phyloP scores from a whole-genome alignment of 306 rosid genomes.

The Cicer judaicum region DNA sequence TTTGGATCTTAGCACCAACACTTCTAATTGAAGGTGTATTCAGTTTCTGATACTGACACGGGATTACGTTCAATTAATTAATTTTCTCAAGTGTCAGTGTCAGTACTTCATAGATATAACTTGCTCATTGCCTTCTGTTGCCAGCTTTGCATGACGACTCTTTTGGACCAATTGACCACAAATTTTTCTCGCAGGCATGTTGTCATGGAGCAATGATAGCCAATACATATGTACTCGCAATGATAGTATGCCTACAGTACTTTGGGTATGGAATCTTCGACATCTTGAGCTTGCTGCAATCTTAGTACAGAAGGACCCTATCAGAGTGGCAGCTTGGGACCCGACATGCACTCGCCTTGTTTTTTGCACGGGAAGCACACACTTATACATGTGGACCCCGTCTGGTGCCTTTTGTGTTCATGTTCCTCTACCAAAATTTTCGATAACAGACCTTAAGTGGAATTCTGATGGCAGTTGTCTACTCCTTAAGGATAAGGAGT shows the following conservation, averaged over 20 bases:
- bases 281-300: constrained; percentile 86
- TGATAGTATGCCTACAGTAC: constrained; percentile 86
- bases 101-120: too few species aligned
- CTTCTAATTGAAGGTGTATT: too few species aligned
- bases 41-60: too few species aligned
- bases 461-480: constrained; percentile 94
- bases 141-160: constrained; percentile 23
- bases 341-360: constrained; percentile 81
- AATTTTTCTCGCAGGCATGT: constrained; percentile 60
- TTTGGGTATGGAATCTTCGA: constrained; percentile 95
- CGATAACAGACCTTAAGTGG: constrained; percentile 83
- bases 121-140: not conserved
- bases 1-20: too few species aligned
- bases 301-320: constrained; percentile 87
- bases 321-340: constrained; percentile 92
- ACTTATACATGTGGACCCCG: constrained; percentile 96
- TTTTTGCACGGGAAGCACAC: constrained; percentile 85
- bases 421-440: constrained; percentile 69
- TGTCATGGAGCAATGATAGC: constrained; percentile 95
- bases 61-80: too few species aligned
- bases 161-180: constrained; percentile 21
- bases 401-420: constrained; percentile 85
- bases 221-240: constrained; percentile 91
- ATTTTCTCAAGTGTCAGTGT: too few species aligned
- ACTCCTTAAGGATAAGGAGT: constrained; percentile 89